phyloP scores from a whole-genome alignment of 345 rosid species.

The Hypericum androsaemum region DNA sequence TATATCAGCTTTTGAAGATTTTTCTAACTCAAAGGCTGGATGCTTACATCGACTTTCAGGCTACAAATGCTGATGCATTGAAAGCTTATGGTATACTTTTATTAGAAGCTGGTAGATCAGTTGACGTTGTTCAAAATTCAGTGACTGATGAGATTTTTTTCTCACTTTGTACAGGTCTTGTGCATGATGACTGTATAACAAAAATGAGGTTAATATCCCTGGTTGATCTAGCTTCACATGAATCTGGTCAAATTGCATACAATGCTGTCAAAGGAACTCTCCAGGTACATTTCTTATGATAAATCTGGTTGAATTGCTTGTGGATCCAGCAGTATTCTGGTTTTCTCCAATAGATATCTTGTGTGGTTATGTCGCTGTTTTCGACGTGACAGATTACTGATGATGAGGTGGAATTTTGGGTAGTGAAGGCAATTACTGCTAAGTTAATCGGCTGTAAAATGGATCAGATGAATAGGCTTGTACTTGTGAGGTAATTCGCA shows the following conservation, averaged over 20 bases:
- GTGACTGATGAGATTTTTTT: neutral
- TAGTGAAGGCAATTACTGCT: conserved; percentile 76
- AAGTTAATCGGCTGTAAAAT: conserved; percentile 74
- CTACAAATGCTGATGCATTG: conserved; percentile 55
- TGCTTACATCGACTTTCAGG: conserved; percentile 66
- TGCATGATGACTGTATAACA: conserved; percentile 72
- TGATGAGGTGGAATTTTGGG: conserved; percentile 81
- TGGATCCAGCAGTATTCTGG: no score
- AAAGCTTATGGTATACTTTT: conserved; percentile 55
- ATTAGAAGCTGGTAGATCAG: neutral
- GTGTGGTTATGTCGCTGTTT: conserved; percentile 5
- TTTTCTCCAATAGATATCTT: neutral
- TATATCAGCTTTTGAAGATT: conserved; percentile 74
- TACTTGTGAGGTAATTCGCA: conserved; percentile 53
- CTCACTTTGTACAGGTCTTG: conserved; percentile 44
- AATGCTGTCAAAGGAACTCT: conserved; percentile 54
- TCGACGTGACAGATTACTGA: conserved; percentile 44
- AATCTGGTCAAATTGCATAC: conserved; percentile 64
- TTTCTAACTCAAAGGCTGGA: conserved; percentile 71
- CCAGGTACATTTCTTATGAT: conserved; percentile 38
- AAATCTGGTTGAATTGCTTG: no score
- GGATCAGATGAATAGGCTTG: conserved; percentile 85
- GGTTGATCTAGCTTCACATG: conserved; percentile 63
- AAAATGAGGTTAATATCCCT: conserved; percentile 86
- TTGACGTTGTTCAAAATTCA: neutral